These are phyloP conservation scores for Neurospora sp. DNA, from an alignment of 495 filamentous ascomycete species.

Conservation along the genomic window DNA sequence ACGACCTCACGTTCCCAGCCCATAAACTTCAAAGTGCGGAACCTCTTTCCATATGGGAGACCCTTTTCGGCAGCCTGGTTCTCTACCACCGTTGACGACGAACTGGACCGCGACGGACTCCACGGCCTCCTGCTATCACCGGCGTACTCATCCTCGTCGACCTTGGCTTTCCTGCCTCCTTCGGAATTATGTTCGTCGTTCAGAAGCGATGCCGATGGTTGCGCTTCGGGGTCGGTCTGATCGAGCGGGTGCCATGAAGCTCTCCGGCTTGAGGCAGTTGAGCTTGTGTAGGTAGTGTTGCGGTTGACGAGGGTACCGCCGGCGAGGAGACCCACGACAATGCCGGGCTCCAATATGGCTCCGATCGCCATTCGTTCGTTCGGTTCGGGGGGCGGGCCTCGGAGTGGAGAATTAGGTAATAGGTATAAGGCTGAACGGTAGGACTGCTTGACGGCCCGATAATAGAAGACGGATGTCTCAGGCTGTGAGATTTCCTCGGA, in stretches of 20 bases:
- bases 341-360: slow-evolving; percentile 23
- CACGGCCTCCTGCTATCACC: not conserved
- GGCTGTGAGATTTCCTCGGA: not conserved
- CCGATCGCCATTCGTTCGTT: slow-evolving; percentile 21
- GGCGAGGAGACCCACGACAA: slow-evolving; percentile 23
- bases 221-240: slow-evolving; percentile 12
- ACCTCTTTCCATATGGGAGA: slow-evolving; percentile 7
- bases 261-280: not conserved
- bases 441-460: not conserved
- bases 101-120: not conserved
- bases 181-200: slow-evolving; percentile 1
- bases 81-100: not conserved
- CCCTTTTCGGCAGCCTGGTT: slow-evolving; percentile 10
- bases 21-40: slow-evolving; percentile 14
- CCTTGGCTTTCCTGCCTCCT: slow-evolving; percentile 9
- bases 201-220: not conserved
- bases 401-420: not conserved
- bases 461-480: not conserved
- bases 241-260: not conserved
- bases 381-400: not conserved
- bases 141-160: not conserved
- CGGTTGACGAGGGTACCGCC: slow-evolving; percentile 26
- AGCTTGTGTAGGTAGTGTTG: slow-evolving; percentile 8
- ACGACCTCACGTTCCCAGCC: slow-evolving; percentile 15
- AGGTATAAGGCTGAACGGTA: not conserved